Evolutionary conservation across 176 grass and related monocot species (phyloP), one percentile per base, ranked within the genome.

Genomic region (Secale cereale): DNA sequence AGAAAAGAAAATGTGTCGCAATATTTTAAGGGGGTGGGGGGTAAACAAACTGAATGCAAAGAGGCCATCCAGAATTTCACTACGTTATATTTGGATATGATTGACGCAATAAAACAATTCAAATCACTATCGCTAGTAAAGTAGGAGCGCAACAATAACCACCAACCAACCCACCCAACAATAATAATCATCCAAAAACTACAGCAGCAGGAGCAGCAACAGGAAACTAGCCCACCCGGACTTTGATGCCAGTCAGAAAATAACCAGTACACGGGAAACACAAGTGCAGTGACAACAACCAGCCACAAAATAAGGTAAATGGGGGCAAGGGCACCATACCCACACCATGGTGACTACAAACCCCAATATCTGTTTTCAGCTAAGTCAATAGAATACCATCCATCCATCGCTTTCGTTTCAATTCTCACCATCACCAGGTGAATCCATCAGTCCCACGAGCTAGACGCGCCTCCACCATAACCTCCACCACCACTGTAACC

Each of bases 401-500:
- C 37, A 52, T 37, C 57, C 7, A 54, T 54, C 50, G 0, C 16
- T 87, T 59, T 54, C 27, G 11, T 64, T 72, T 87, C 50, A 59
- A 67, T 86, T 83, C 64, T 33, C 19, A 16, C 22, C 57, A 52
- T 52, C 25, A 20, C 23, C 13, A 4, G 69, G 70, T 25, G 76
- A 74, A 35, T 31, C 62, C 56, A 83, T 89, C 77, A 97, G 32
- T 97, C 94, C 94, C 94, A 96, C 20, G 94, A 92, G 87, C 94
- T 96, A 33, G 88, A 86, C 28, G 87, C 75, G 12, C 81, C 85
- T 61, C 87, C 87, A 80, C 85, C 88, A 65, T 79, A 82, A 17
- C 88, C 83, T 15, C 81, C 64, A 2, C 86, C 77, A 1, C 86
- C 81, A 2, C 91, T 63, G 4, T 76, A 59, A 0, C 87, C 75